Evolutionary conservation across 2,329 filamentous ascomycete species (phyloP).

Genomic region (Fusarium coicis): DNA sequence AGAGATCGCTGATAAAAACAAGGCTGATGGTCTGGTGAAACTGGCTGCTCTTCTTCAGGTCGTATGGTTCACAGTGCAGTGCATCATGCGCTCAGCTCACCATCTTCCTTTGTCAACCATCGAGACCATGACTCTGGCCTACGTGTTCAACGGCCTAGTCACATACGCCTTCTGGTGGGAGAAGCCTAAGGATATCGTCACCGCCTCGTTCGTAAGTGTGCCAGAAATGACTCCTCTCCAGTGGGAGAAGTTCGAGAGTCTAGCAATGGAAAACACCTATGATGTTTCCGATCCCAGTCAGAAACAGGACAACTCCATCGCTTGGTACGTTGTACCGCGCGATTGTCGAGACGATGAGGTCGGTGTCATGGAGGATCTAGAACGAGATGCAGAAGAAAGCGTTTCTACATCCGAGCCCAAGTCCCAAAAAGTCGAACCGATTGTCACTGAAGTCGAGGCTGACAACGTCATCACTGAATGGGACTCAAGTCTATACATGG

Average conservation of each 20-base stretch:
- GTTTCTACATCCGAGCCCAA: not conserved
- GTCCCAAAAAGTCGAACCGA: not conserved
- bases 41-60: constrained; percentile 10
- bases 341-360: constrained; percentile 14
- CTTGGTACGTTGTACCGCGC: constrained; percentile 19
- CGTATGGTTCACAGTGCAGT: constrained; percentile 8
- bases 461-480: constrained; percentile 7
- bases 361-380: not conserved
- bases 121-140: constrained; percentile 13
- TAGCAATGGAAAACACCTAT: constrained; percentile 13
- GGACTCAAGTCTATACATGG: constrained; percentile 18
- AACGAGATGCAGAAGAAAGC: not conserved
- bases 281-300: not conserved
- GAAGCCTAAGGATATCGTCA: constrained; percentile 16
- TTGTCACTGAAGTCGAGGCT: not conserved
- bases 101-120: constrained; percentile 8
- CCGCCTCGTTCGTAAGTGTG: not conserved
- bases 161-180: constrained; percentile 17
- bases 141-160: constrained; percentile 9
- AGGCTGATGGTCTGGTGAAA: constrained; percentile 9
- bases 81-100: not conserved
- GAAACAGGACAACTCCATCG: not conserved
- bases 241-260: constrained; percentile 1
- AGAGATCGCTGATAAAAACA: constrained; percentile 15
- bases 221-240: constrained; percentile 6